A percentile compares a stretch with the other conserved stretches of the same genome.
phyloP scores from a whole-genome alignment of 495 filamentous ascomycete species.

The Zalerion maritima region DNA sequence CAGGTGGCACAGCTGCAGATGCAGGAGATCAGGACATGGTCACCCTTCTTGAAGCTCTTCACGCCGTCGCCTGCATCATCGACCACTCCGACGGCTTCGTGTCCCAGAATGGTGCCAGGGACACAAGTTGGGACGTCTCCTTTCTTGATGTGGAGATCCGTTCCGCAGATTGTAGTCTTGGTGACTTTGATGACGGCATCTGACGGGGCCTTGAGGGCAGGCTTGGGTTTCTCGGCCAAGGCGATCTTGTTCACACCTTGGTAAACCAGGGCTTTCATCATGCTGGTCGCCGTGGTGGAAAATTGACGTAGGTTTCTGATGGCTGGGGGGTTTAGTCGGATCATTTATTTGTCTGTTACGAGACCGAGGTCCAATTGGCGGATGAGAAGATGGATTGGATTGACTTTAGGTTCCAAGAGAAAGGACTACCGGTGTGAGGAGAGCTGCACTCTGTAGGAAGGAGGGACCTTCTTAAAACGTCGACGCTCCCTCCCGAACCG shows the following conservation, averaged over 20 bases:
- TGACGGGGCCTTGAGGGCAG: constrained; percentile 10
- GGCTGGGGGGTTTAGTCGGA: too few species aligned
- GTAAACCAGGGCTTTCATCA: constrained; percentile 30
- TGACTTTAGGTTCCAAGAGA: too few species aligned
- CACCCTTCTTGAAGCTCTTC: constrained; percentile 18
- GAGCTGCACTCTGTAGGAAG: too few species aligned
- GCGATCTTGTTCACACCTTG: constrained; percentile 9
- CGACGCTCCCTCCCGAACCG: too few species aligned
- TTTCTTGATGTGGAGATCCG: constrained; percentile 24
- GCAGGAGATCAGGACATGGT: constrained; percentile 28
- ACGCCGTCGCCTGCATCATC: constrained; percentile 19
- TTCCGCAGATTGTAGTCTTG: constrained; percentile 27
- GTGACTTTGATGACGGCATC: constrained; percentile 20
- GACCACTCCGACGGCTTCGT: constrained; percentile 29
- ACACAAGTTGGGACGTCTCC: constrained; percentile 19
- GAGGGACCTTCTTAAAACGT: too few species aligned
- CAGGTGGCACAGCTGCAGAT: constrained; percentile 28
- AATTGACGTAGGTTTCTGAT: too few species aligned
- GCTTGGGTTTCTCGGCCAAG: constrained; percentile 11
- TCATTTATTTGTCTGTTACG: too few species aligned
- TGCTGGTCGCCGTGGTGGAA: too few species aligned
- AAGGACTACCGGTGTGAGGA: too few species aligned
- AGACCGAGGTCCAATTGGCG: too few species aligned
- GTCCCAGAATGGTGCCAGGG: constrained; percentile 25
- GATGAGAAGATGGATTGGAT: too few species aligned